Base-by-base conservation (phyloP, 2,329 filamentous ascomycete species). In the Hymenoscyphus linearis region DNA sequence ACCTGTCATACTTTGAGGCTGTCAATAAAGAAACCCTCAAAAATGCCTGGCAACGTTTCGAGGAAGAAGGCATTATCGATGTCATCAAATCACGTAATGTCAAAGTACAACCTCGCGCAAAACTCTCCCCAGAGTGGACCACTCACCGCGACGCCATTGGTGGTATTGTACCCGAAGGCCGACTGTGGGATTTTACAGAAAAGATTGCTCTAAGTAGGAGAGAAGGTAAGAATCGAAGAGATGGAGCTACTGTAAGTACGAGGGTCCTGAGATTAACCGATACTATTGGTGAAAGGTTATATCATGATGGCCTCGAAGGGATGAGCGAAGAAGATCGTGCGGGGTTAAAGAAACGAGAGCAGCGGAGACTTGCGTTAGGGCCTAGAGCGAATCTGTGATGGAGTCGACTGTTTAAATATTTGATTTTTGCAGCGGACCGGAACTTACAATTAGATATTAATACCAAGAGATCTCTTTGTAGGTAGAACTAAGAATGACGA, bases 11-110 rank as follows among this genome's bases (percentile, higher is more conserved):
- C 76, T 98, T 97, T 68, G 95, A 99, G 76, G 93, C 95, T 2
- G 93, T 99, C 66, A 99, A 99, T 79, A 97, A 97, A 70, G 93
- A 99, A 75, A 96, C 93, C 0, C 83, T 99, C 60, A 96, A 95
- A 72, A 99, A 99, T 74, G 89, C 93, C 0, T 97, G 93, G 75
- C 82, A 85, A 40, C 85, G 91, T 16, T 96, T 96, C 70, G 87
- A 93, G 68, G 91, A 97, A 71, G 93, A 98, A 69, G 90, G 92
- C 9, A 96, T 98, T 65, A 81, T 98, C 60, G 78, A 90, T 52
- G 82, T 93, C 0, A 81, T 89, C 34, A 90, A 89, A 69, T 77
- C 76, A 40, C 88, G 86, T 68, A 87, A 88, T 64, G 68, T 80
- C 35, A 88, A 88, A 66, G 75, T 81, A 1, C 82, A 82, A 3